Evolutionary conservation across 352 stramenopile genomes (phyloP).

Genomic region (Lagenidium giganteum): DNA sequence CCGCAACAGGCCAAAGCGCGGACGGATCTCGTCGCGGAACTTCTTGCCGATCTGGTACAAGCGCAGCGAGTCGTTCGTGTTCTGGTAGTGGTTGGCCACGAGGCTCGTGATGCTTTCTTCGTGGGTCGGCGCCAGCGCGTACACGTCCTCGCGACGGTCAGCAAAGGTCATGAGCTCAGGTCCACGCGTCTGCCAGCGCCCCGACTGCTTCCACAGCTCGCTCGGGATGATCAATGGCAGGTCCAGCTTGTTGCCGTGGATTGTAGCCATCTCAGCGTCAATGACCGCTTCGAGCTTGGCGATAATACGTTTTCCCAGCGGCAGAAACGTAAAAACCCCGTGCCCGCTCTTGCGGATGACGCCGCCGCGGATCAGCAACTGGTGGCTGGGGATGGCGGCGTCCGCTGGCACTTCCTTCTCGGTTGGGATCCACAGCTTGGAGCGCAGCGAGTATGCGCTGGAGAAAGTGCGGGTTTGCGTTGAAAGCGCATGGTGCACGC

Average conservation of each 20-base stretch:
- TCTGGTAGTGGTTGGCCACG: constrained; percentile 56
- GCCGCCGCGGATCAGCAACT: constrained; percentile 77
- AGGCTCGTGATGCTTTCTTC: constrained; percentile 84
- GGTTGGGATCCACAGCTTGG: constrained; percentile 63
- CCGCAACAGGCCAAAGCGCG: constrained; percentile 77
- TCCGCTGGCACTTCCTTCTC: constrained; percentile 74
- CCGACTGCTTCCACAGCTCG: constrained; percentile 80
- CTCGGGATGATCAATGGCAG: constrained; percentile 69
- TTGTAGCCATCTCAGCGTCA: constrained; percentile 71
- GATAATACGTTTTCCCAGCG: constrained; percentile 70
- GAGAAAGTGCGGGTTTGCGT: neutral
- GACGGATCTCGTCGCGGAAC: constrained; percentile 86
- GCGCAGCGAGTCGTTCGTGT: constrained; percentile 42
- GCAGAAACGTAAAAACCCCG: constrained; percentile 76
- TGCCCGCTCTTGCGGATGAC: constrained; percentile 85
- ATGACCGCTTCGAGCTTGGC: constrained; percentile 78
- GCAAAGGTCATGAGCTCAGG: constrained; percentile 81
- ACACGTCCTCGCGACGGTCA: constrained; percentile 60
- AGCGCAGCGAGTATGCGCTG: constrained; percentile 24
- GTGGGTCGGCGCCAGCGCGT: constrained; percentile 77
- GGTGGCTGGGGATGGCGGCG: constrained; percentile 77
- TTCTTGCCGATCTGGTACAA: constrained; percentile 88
- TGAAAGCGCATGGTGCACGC: too few relatives aligned
- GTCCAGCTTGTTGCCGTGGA: constrained; percentile 81
- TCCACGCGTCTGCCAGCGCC: constrained; percentile 75